Conservation (phyloP, 306 rosid species). For the Astragalus membranaceus region DNA sequence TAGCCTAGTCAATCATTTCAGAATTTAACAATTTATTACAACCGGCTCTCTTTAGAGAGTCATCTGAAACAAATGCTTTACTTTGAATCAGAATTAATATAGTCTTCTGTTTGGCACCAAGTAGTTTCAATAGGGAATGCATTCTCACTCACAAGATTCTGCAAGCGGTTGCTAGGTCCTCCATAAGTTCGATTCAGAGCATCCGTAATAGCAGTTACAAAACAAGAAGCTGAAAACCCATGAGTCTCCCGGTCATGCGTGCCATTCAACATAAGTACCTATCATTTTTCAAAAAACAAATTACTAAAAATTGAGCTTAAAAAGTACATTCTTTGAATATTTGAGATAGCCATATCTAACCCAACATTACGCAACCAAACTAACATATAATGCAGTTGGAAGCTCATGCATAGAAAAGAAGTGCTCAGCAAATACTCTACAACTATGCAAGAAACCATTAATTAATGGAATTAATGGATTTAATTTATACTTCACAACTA, state of each 20-base stretch:
- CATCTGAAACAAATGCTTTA: neutral
- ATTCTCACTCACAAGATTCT: conserved; percentile 53
- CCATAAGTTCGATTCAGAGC: conserved; percentile 87
- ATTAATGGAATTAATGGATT: no score
- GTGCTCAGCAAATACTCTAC: neutral
- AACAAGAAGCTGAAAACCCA: conserved; percentile 77
- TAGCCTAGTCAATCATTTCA: no score
- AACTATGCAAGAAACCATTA: neutral
- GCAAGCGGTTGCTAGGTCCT: conserved; percentile 46
- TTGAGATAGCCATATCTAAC: neutral
- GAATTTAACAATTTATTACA: no score
- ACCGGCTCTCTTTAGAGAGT: neutral
- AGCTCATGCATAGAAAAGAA: neutral
- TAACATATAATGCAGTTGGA: neutral
- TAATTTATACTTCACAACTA: no score
- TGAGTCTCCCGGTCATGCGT: conserved; percentile 74
- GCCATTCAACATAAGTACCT: conserved; percentile 84
- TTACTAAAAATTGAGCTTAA: neutral
- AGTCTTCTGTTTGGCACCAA: neutral
- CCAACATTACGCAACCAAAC: conserved; percentile 5
- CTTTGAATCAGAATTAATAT: neutral
- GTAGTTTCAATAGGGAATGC: conserved; percentile 9
- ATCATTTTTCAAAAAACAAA: neutral
- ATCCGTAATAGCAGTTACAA: conserved; percentile 76
- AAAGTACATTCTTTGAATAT: conserved; percentile 2